phyloP scores from a whole-genome alignment of 2,329 filamentous ascomycete genomes.

The Fusarium gaditjirri region DNA sequence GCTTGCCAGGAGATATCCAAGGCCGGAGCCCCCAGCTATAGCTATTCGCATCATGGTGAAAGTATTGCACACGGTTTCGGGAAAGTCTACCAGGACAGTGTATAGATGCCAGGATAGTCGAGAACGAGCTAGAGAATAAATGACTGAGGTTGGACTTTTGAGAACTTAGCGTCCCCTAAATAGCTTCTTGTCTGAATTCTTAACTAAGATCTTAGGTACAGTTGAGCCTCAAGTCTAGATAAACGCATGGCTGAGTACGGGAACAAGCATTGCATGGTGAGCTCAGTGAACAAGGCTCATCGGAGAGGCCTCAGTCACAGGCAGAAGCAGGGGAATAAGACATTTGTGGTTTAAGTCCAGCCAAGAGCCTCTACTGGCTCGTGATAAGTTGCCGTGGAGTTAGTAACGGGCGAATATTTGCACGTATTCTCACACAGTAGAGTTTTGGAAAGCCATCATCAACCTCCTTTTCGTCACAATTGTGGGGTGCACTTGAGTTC shows the following conservation, averaged over 20 bases:
- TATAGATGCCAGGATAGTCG: neutral
- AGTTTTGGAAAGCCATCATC: conserved; percentile 6
- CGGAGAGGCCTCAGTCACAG: conserved; percentile 31
- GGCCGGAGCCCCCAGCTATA: conserved; percentile 58
- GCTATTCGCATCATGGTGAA: conserved; percentile 60
- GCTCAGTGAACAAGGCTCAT: conserved; percentile 20
- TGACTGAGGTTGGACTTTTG: conserved; percentile 27
- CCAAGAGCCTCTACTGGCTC: conserved; percentile 28
- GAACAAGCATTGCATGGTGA: conserved; percentile 1
- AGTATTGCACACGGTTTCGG: neutral
- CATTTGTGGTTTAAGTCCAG: conserved; percentile 12
- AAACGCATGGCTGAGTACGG: conserved; percentile 6
- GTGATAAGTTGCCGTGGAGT: conserved; percentile 30
- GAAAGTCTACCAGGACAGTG: neutral
- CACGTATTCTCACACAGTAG: conserved; percentile 10
- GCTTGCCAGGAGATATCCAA: conserved; percentile 59
- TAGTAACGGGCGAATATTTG: conserved; percentile 29
- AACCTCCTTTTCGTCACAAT: conserved; percentile 1
- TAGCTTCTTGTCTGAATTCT: conserved; percentile 19
- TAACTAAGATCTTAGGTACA: conserved; percentile 16
- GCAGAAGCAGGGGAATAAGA: conserved; percentile 38
- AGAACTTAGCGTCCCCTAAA: conserved; percentile 31
- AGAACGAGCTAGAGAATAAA: neutral
- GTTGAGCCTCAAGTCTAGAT: conserved; percentile 36
- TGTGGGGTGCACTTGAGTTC: conserved; percentile 21